Conservation (phyloP, 495 filamentous ascomycete genomes). For the Tuber microsphaerosporum region DNA sequence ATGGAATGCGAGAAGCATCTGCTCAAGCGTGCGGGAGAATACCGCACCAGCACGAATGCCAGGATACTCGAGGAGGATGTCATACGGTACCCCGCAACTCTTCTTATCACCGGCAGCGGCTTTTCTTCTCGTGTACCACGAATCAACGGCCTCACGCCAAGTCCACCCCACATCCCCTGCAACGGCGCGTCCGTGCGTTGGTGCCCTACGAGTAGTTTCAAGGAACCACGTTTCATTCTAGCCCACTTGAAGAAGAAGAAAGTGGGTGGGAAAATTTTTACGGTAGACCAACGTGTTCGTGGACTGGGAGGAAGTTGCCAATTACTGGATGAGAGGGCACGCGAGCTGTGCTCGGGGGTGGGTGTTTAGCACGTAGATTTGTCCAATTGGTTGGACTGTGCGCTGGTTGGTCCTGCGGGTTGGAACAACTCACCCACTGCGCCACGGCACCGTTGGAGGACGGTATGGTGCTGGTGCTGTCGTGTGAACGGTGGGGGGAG, state of each 20-base stretch:
- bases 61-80: background rate
- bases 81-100: background rate
- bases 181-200: background rate
- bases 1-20: background rate
- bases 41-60: background rate
- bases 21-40: background rate
- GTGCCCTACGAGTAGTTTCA: background rate
- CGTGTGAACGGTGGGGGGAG: background rate
- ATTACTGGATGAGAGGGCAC: background rate
- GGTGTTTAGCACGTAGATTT: background rate
- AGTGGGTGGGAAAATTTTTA: background rate
- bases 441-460: background rate
- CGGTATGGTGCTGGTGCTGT: background rate
- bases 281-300: background rate
- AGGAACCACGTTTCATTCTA: background rate
- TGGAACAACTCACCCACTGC: slow-evolving; percentile 1
- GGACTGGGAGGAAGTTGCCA: background rate
- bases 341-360: background rate
- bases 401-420: background rate
- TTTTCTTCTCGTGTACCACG: background rate
- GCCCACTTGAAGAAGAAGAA: background rate
- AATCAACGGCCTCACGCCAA: background rate
- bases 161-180: background rate
- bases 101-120: background rate
- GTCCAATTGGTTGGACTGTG: background rate